Conservation (phyloP, 2,329 filamentous ascomycete species). For the Aureobasidium pullulans region DNA sequence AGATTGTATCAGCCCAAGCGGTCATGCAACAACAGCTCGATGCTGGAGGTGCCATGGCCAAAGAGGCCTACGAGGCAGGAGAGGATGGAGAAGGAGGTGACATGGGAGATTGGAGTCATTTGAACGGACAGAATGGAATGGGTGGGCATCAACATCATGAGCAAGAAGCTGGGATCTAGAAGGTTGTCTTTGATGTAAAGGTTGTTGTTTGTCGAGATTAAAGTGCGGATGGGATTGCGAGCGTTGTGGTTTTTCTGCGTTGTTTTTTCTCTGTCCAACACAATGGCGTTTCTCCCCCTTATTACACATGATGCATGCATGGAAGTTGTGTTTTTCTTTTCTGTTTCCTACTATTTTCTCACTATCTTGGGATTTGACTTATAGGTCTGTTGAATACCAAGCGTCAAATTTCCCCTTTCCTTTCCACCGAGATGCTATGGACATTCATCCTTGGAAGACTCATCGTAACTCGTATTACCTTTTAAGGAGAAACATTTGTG, state of each 20-base stretch:
- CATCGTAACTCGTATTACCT: too few species aligned
- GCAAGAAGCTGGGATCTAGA: constrained; percentile 13
- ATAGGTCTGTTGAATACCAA: not conserved
- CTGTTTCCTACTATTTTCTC: not conserved
- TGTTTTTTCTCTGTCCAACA: not conserved
- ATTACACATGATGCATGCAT: not conserved
- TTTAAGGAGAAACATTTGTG: too few species aligned
- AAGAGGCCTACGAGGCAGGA: constrained; percentile 2
- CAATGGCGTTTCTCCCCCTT: not conserved
- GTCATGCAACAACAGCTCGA: constrained; percentile 61
- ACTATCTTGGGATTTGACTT: too few species aligned
- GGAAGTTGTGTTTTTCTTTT: not conserved
- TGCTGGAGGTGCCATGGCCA: constrained; percentile 18
- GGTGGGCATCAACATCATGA: not conserved
- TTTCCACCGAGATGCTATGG: too few species aligned
- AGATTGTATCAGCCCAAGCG: constrained; percentile 94
- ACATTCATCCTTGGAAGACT: too few species aligned
- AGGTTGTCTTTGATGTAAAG: constrained; percentile 8
- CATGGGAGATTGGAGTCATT: constrained; percentile 11
- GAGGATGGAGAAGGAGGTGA: constrained; percentile 10
- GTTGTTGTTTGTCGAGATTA: not conserved
- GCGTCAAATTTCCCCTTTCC: too few species aligned
- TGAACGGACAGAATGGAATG: constrained; percentile 11
- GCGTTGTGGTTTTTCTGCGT: not conserved
- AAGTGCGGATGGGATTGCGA: not conserved